These are phyloP conservation scores for Ceriops zippeliana DNA, from an alignment of 345 rosid species.

Conservation along the genomic window DNA sequence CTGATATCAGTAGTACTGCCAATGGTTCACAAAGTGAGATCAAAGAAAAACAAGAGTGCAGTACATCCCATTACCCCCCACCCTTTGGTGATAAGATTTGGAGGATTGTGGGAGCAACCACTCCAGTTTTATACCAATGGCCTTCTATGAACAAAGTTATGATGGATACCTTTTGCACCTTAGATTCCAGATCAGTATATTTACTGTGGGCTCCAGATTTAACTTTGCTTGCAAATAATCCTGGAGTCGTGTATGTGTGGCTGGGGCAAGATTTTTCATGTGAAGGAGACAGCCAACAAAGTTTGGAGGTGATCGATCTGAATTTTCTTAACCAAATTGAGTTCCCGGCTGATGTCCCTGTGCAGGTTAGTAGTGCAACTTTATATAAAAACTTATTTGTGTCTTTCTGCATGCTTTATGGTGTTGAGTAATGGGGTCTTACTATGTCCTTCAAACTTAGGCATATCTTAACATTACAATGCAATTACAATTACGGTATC, in stretches of 20 bases:
- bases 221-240: slow-evolving; percentile 6
- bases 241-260: slow-evolving; percentile 37
- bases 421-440: background rate
- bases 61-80: background rate
- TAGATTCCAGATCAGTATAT: slow-evolving; percentile 37
- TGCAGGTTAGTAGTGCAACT: slow-evolving; percentile 32
- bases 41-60: slow-evolving; percentile 16
- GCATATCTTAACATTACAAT: background rate
- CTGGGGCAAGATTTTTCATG: slow-evolving; percentile 20
- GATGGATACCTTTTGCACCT: slow-evolving; percentile 19
- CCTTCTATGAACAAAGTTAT: slow-evolving; percentile 34
- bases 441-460: background rate
- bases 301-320: slow-evolving; percentile 25
- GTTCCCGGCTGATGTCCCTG: slow-evolving; percentile 20
- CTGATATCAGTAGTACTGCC: slow-evolving; percentile 14
- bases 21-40: slow-evolving; percentile 20
- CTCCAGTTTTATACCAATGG: slow-evolving; percentile 34
- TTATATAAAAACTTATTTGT: slow-evolving; percentile 2
- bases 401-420: background rate
- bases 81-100: slow-evolving; percentile 4
- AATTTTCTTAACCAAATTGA: slow-evolving; percentile 31
- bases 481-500: background rate
- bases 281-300: slow-evolving; percentile 17
- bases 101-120: slow-evolving; percentile 8
- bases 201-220: slow-evolving; percentile 27